Base-by-base conservation (phyloP, 192 early-diverging fungal species). In the Coemansia sp. region DNA sequence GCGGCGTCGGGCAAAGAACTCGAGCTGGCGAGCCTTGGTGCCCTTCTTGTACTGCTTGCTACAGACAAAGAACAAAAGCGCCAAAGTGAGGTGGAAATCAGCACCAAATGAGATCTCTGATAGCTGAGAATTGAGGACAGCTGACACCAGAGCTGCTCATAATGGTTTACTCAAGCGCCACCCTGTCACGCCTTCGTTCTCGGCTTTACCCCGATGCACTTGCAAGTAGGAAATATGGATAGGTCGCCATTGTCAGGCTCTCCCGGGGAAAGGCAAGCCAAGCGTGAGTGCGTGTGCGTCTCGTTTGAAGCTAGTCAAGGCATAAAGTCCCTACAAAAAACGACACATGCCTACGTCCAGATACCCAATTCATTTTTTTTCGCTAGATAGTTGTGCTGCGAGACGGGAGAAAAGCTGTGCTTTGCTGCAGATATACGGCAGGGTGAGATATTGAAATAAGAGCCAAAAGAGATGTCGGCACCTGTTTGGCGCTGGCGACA, bases 1-100 rank as follows among this genome's bases (percentile, higher is more conserved):
- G 14, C 63, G 63, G 15, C 63, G 63, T 49, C 20, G 32, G 6
- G 63, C 63, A 37, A 65, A 65, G 24, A 65, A 65, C 49, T 41
- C 39, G 12, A 37, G 63, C 63, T 65, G 63, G 7, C 63, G 63
- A 37, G 63, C 49, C 38, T 41, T 56, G 40, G 40, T 41, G 40
- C 40, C 40, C 40, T 41, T 41, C 40, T 41, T 41, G 40, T 41
- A 41, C 40, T 41, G 40, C 12, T 41, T 41, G 40, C 40, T 41
- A 41, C 12, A 10, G 12, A 41, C 12, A 41, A 41, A 15, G 12
- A 41, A 41, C 40, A 41, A 41, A n/a, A n/a, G n/a, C n/a, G n/a
- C n/a, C n/a, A n/a, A n/a, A n/a, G n/a, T n/a, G n/a, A n/a, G n/a
- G n/a, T n/a, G n/a, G n/a, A n/a, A n/a, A n/a, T n/a, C n/a, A n/a